phyloP scores from a whole-genome alignment of 2,329 filamentous ascomycete species.

The Fusarium sp. region DNA sequence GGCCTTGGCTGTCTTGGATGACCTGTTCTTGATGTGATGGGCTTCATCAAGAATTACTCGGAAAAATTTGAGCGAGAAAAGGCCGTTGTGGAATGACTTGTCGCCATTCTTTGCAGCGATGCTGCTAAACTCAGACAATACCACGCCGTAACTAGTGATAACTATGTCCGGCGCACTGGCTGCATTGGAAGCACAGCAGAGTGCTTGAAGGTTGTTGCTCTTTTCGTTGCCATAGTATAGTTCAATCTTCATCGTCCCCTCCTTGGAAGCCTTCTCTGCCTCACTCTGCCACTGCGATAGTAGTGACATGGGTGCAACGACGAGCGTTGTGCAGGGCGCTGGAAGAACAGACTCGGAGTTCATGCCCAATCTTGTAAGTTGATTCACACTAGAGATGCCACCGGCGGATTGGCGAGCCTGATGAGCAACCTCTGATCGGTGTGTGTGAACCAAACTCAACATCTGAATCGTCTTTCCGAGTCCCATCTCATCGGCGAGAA shows the following conservation, averaged over 20 bases:
- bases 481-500: conserved; percentile 97
- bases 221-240: conserved; percentile 96
- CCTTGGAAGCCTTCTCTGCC: conserved; percentile 87
- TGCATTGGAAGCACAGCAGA: conserved; percentile 82
- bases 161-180: conserved; percentile 86
- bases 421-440: conserved; percentile 70
- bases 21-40: conserved; percentile 89
- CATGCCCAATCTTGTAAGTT: conserved; percentile 71
- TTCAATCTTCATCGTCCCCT: conserved; percentile 84
- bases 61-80: conserved; percentile 96
- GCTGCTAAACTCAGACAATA: conserved; percentile 86
- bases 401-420: conserved; percentile 49
- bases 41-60: conserved; percentile 95
- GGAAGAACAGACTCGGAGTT: conserved; percentile 68
- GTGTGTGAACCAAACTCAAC: conserved; percentile 90
- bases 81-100: conserved; percentile 73
- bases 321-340: conserved; percentile 90
- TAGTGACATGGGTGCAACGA: conserved; percentile 96
- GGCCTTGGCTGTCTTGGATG: conserved; percentile 93
- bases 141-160: conserved; percentile 93
- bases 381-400: conserved; percentile 62
- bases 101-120: conserved; percentile 76
- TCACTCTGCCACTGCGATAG: conserved; percentile 98
- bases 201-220: conserved; percentile 77
- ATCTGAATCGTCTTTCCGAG: conserved; percentile 99